Evolutionary conservation across 139 green algal genomes (phyloP), one percentile per base, ranked within the genome.

Genomic region (Micromonas commoda): DNA sequence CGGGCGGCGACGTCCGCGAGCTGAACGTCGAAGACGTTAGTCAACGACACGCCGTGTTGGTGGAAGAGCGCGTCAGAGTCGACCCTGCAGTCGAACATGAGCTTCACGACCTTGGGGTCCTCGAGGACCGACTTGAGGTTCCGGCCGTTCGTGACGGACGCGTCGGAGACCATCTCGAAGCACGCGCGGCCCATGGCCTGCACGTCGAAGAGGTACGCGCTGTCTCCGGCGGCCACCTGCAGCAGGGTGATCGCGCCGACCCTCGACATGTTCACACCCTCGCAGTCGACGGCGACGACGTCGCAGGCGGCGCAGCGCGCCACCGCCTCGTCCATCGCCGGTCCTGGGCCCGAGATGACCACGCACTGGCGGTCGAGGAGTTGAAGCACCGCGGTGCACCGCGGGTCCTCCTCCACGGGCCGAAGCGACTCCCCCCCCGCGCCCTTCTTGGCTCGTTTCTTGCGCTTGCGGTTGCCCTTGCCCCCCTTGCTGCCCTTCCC

Each of bases 11-110:
- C 23, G 53, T 75, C 68, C 13, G 53, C 20, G 24, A 75, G 23
- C 29, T 75, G 68, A 0, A 75, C 21, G 37, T 75, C 68, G 24
- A 75, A 64, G 1, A 75, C 68, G 6, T 61, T 61, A 23, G 60
- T 39, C 5, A 75, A 6, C 1, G 23, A 1, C 13, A 75, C 35
- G 68, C 53, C 68, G 37, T 64, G 33, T 26, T 75, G 68, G 53
- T 75, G 68, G 34, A 61, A 75, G 37, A 75, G 29, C 26, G 68
- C 68, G 68, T 75, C 68, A 16, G 37, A 63, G 33, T 75, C 68
- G 37, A 75, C 53, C 5, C 68, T 28, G 20, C 37, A 60, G 33
- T 75, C 68, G 37, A 63, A 75, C 68, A 61, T 61, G 16, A 75
- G 68, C 38, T 75, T 75, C 68, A 61, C 29, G 19, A 63, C 26